Percentiles rank a stretch among this genome's conserved stretches.
Conservation (phyloP, 345 rosid genomes). For the Salix caprea region DNA sequence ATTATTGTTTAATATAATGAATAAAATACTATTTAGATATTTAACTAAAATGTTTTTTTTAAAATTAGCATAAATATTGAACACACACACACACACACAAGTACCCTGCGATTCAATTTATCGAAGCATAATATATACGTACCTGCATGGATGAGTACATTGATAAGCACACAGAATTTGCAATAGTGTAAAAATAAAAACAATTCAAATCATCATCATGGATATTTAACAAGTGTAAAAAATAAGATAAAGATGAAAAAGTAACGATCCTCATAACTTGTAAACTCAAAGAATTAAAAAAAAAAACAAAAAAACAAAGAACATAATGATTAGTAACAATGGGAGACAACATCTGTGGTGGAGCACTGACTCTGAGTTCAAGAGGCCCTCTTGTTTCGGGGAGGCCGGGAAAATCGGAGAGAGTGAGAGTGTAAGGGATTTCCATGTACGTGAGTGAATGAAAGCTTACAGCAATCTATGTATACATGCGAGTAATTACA, state of each 20-base stretch:
- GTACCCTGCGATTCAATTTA: too few species aligned
- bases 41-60: too few species aligned
- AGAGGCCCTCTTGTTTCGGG: conserved; percentile 10
- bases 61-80: too few species aligned
- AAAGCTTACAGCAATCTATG: too few species aligned
- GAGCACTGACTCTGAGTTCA: conserved; percentile 15
- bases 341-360: conserved; percentile 18
- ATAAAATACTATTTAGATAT: too few species aligned
- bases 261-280: neutral
- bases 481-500: too few species aligned
- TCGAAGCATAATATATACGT: neutral
- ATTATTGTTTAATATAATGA: too few species aligned
- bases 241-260: neutral
- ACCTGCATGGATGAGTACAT: too few species aligned
- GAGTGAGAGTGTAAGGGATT: too few species aligned
- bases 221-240: neutral
- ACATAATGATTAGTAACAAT: conserved; percentile 21
- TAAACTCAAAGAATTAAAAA: too few species aligned
- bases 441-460: too few species aligned
- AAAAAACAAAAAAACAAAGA: conserved; percentile 10
- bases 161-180: neutral
- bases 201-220: neutral
- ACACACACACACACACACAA: too few species aligned
- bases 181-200: neutral
- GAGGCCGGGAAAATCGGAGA: neutral